Percentiles rank a stretch among this genome's conserved stretches.
Conservation (phyloP, 2,329 filamentous ascomycete species). For the Colletotrichum euphorbiae region DNA sequence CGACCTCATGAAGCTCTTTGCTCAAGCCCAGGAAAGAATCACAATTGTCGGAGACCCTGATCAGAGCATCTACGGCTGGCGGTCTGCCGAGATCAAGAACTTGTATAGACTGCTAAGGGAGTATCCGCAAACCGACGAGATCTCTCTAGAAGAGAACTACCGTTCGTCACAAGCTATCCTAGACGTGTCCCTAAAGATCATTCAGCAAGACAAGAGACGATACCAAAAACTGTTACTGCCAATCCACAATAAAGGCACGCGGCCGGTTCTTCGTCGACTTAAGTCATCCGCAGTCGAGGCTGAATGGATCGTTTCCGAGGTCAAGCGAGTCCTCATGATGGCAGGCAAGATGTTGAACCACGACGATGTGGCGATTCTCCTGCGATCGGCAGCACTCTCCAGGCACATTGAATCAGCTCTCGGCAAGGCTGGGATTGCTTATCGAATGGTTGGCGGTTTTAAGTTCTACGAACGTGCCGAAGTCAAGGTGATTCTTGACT, state of each 20-base stretch:
- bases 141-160: slow-evolving; percentile 94
- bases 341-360: slow-evolving; percentile 79
- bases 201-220: slow-evolving; percentile 86
- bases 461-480: slow-evolving; percentile 94
- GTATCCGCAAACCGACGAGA: slow-evolving; percentile 82
- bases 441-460: slow-evolving; percentile 90
- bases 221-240: slow-evolving; percentile 84
- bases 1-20: slow-evolving; percentile 90
- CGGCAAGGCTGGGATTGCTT: slow-evolving; percentile 83
- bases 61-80: slow-evolving; percentile 97
- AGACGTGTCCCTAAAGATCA: slow-evolving; percentile 82
- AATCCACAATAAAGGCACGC: slow-evolving; percentile 82
- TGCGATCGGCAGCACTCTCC: slow-evolving; percentile 87
- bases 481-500: slow-evolving; percentile 88
- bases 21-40: slow-evolving; percentile 77
- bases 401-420: slow-evolving; percentile 87
- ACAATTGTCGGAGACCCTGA: slow-evolving; percentile 97
- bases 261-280: slow-evolving; percentile 83
- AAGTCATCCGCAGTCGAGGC: slow-evolving; percentile 79
- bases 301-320: slow-evolving; percentile 88
- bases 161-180: slow-evolving; percentile 90
- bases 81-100: slow-evolving; percentile 92
- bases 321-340: slow-evolving; percentile 76
- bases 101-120: slow-evolving; percentile 80
- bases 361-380: slow-evolving; percentile 85